These are phyloP conservation scores for Acacia melanoxylon DNA, from an alignment of 306 rosid genomes.

Conservation along the genomic window DNA sequence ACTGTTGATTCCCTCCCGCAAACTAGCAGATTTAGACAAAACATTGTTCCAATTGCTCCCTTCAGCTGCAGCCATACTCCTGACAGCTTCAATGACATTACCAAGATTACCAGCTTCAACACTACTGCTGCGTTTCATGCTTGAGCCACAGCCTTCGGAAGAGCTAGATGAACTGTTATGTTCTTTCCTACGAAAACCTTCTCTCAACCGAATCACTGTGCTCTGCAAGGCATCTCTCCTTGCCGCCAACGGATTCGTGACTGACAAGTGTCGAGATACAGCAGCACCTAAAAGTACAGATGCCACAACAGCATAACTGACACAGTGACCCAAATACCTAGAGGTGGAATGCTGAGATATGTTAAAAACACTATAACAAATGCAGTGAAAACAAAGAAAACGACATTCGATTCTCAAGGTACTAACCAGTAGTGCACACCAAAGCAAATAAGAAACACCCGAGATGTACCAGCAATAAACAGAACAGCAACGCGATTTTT, in stretches of 20 bases:
- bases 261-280: constrained; percentile 94
- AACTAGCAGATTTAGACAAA: constrained; percentile 63
- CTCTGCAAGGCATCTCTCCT: constrained; percentile 99
- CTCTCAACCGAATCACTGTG: constrained; percentile 94
- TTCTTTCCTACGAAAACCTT: constrained; percentile 95
- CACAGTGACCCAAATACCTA: constrained; percentile 99
- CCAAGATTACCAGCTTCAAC: constrained; percentile 87
- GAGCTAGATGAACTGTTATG: constrained; percentile 97
- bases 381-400: constrained; percentile 12
- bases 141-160: constrained; percentile 98
- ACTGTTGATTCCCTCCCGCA: constrained; percentile 88
- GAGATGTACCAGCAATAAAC: constrained; percentile 92
- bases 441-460: constrained; percentile 96
- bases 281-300: constrained; percentile 92
- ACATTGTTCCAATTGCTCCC: constrained; percentile 77
- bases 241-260: constrained; percentile 87
- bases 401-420: constrained; percentile 6
- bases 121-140: constrained; percentile 97
- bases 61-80: constrained; percentile 62
- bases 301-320: constrained; percentile 97
- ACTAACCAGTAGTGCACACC: constrained; percentile 98
- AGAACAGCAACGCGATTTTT: constrained; percentile 85
- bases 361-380: constrained; percentile 35
- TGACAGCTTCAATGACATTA: constrained; percentile 69
- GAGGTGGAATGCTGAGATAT: constrained; percentile 22